Base-by-base conservation (phyloP, 345 rosid species). In the Pugionium dolabratum region DNA sequence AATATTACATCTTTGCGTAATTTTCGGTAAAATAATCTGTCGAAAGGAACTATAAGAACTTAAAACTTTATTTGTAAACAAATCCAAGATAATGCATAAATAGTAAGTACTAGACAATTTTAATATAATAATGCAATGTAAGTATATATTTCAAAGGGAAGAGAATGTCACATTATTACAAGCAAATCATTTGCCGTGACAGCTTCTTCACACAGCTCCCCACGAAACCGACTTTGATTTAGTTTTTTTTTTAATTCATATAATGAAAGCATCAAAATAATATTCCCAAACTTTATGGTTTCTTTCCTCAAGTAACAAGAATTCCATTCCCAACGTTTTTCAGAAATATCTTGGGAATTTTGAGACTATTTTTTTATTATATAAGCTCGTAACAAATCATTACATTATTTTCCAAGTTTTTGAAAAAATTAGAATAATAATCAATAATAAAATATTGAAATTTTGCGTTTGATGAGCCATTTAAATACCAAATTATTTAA, bases 111-210 rank as follows among this genome's bases (percentile, higher is more conserved):
- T 4, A 11, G 30, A 48, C 42, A 39, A 39, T 52, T 40, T 40
- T 18, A 39, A 64, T 37, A n/a, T 11, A 37, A 11, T 4, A 3
- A 34, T 34, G 3, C n/a, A 40, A 33, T 42, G n/a, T 34, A 32
- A 43, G 18, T 34, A 4, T 2, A 57, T 36, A 27, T 46, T 29
- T 10, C 10, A 33, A 47, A 2, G 37, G 28, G 39, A 56, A 29
- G 39, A 67, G 30, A 67, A 54, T 36, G 10, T 28, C 11, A 35
- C n/a, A 69, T 61, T 29, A 52, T 52, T 52, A 10, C 48, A 61
- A 44, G 48, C 48, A 18, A 59, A 70, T 70, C 41, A 61, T 70
- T 9, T 62, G 49, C 11, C 11, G 28, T 54, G 68, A 54, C 74
- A 70, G 68, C 69, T 53, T 45, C 50, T 39, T 62, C 1, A n/a